Base-by-base conservation (phyloP, 345 rosid species). In the Mercurialis annua region DNA sequence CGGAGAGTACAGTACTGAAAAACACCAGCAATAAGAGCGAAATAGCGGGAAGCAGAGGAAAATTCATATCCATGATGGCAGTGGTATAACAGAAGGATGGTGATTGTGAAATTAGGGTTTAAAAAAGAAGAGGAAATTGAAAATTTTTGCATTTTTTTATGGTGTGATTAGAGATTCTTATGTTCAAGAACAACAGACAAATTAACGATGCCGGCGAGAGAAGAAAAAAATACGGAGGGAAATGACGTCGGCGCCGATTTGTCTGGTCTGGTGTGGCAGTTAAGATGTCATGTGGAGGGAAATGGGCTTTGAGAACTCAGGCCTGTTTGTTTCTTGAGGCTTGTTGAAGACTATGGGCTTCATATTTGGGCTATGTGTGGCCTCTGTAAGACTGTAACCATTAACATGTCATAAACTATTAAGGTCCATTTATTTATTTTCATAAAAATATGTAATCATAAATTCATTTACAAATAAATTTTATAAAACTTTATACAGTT, bases 41-140 rank as follows among this genome's bases (percentile, higher is more conserved):
- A 72, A 70, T 56, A 71, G 74, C 73, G 78, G 49, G 73, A 76
- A 76, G 62, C 23, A 70, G 56, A 34, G 59, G 65, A n/a, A n/a
- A n/a, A n/a, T n/a, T n/a, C n/a, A n/a, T n/a, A 40, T 59, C 80
- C 82, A 80, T 77, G 67, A 73, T 6, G 23, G 10, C 29, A 38
- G 2, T 47, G 1, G 43, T 24, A 10, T 8, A n/a, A 49, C 17
- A 11, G 24, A 34, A 53, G 73, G 57, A 26, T 76, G 44, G 29
- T 33, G 74, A 44, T 40, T 4, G 11, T 40, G 44, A 40, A 8
- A 40, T 40, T 40, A 40, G 11, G 44, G 44, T 40, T 40, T 40
- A 40, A 7, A 40, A 9, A 40, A 40, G 44, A 40, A 14, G 44
- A 40, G 44, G 10, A 40, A 2, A 2, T 40, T 40, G 44, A 4